Conservation (phyloP, 2,329 filamentous ascomycete genomes). For the Colletotrichum salicis region DNA sequence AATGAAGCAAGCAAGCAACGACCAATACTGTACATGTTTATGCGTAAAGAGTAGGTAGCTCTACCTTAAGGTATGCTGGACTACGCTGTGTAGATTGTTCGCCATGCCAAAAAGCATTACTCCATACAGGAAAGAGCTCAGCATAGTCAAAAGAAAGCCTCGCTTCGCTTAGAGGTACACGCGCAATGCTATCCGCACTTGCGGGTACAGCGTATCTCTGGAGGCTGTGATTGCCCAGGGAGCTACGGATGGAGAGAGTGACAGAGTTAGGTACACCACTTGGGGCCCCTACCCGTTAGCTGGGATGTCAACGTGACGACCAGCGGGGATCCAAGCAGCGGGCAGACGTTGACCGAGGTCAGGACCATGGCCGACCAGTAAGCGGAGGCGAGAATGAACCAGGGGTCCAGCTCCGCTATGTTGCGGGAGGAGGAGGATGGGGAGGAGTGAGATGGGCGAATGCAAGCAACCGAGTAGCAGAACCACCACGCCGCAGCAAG, state of each 20-base stretch:
- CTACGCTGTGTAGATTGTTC: neutral
- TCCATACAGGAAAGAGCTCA: neutral
- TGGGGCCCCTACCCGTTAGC: slow-evolving; percentile 19
- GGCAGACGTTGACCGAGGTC: slow-evolving; percentile 1
- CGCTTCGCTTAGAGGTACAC: slow-evolving; percentile 1
- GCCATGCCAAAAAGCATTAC: neutral
- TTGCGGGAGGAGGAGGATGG: neutral
- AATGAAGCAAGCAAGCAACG: slow-evolving; percentile 1
- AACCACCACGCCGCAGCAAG: neutral
- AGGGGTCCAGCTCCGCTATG: slow-evolving; percentile 22
- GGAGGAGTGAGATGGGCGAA: neutral
- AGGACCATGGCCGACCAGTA: slow-evolving; percentile 3
- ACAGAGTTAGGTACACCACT: neutral
- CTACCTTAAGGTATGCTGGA: neutral
- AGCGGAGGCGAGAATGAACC: slow-evolving; percentile 10
- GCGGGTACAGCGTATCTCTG: neutral
- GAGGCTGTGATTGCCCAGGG: neutral
- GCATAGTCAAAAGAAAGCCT: slow-evolving; percentile 10
- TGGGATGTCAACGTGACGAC: slow-evolving; percentile 33
- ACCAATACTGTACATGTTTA: neutral
- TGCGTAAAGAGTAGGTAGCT: neutral
- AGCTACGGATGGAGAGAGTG: neutral
- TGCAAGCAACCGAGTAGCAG: slow-evolving; percentile 7
- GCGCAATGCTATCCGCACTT: slow-evolving; percentile 15
- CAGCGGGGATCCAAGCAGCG: slow-evolving; percentile 26